phyloP scores from a whole-genome alignment of 2,329 filamentous ascomycete species.

The Botryotinia calthae region DNA sequence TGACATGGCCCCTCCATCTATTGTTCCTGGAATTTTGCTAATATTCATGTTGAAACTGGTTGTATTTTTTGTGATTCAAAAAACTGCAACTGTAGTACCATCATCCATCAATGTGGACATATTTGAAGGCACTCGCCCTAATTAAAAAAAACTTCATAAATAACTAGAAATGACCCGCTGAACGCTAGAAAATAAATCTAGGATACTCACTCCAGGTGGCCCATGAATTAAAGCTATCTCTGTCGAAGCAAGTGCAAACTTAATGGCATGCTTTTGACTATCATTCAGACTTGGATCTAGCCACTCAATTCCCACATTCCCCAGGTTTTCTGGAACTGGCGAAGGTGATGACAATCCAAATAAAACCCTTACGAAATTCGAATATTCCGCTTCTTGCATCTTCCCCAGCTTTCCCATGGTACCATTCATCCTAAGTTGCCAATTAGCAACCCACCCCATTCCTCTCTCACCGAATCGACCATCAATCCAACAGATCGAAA shows the following conservation, averaged over 20 bases:
- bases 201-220: constrained; percentile 67
- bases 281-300: constrained; percentile 61
- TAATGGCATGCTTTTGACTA: constrained; percentile 65
- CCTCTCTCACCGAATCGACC: background rate
- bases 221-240: constrained; percentile 92
- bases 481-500: background rate
- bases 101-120: background rate
- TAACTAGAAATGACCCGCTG: background rate
- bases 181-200: background rate
- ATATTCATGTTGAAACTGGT: too few relatives aligned
- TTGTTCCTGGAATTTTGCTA: background rate
- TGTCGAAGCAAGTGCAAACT: constrained; percentile 78
- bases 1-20: too few relatives aligned
- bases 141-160: background rate
- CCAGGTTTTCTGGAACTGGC: constrained; percentile 45
- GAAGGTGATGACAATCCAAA: constrained; percentile 58
- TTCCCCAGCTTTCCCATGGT: constrained; percentile 59
- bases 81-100: background rate
- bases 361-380: constrained; percentile 58
- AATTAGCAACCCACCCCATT: constrained; percentile 14
- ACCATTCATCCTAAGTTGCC: constrained; percentile 56
- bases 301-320: constrained; percentile 55
- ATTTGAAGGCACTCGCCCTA: background rate
- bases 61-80: background rate
- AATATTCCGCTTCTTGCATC: constrained; percentile 58